Percentiles rank a stretch among this genome's conserved stretches.
Evolutionary conservation across 116 monocot species (phyloP).

Genomic region (Iris pallida): DNA sequence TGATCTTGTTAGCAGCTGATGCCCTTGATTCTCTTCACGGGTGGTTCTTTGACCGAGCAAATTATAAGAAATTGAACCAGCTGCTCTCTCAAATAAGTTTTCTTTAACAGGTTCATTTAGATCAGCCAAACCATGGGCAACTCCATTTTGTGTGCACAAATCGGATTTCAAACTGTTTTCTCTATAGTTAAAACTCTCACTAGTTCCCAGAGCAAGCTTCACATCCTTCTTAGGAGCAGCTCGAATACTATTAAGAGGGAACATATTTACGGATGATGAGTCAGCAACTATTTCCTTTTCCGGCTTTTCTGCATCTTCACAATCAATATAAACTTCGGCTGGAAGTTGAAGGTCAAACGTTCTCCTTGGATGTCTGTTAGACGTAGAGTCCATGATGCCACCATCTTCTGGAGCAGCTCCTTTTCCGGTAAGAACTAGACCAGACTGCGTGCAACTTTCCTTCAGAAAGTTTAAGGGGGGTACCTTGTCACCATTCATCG

Average conservation of each 20-base stretch:
- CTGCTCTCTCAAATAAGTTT: constrained; percentile 8
- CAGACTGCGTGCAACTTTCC: constrained; percentile 25
- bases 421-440: constrained; percentile 18
- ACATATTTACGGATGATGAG: constrained; percentile 11
- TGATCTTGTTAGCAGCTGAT: constrained; percentile 1
- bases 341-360: constrained; percentile 68
- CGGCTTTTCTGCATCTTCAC: constrained; percentile 28
- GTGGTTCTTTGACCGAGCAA: constrained; percentile 5
- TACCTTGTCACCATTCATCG: constrained; percentile 8
- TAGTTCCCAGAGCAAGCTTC: constrained; percentile 28
- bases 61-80: constrained; percentile 12
- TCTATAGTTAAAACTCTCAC: constrained; percentile 3
- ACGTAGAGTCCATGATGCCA: constrained; percentile 4
- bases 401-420: constrained; percentile 8
- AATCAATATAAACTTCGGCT: constrained; percentile 40
- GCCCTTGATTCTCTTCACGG: constrained; percentile 16
- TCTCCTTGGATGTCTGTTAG: constrained; percentile 15
- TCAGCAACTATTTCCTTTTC: constrained; percentile 14
- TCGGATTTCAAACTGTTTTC: constrained; percentile 3
- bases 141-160: constrained; percentile 5
- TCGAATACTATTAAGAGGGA: constrained; percentile 10
- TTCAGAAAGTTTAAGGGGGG: constrained; percentile 20
- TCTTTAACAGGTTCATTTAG: constrained; percentile 51
- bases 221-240: constrained; percentile 17
- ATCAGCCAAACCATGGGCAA: constrained; percentile 22